These are phyloP conservation scores for Didymella pomorum DNA, from an alignment of 2,329 filamentous ascomycete genomes.

Conservation along the genomic window DNA sequence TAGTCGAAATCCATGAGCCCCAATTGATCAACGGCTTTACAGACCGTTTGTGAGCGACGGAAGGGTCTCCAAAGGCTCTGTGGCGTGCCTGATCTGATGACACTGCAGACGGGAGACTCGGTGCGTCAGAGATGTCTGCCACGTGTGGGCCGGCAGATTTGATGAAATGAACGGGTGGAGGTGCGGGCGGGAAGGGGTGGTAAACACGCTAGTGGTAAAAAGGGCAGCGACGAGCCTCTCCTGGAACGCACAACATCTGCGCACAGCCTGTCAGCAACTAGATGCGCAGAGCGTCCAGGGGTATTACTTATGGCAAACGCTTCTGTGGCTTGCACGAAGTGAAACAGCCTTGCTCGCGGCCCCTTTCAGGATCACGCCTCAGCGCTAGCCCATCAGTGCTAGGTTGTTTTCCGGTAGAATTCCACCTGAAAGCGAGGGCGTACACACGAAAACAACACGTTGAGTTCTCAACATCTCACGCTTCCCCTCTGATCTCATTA, in stretches of 20 bases:
- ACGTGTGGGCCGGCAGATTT: neutral
- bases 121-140: neutral
- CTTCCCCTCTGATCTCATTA: neutral
- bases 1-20: neutral
- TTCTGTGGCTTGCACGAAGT: neutral
- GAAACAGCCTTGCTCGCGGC: neutral
- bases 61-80: neutral
- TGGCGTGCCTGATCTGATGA: slow-evolving; percentile 2
- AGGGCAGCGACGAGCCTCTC: neutral
- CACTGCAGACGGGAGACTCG: neutral
- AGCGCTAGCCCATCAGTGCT: neutral
- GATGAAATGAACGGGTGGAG: slow-evolving; percentile 2
- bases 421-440: neutral
- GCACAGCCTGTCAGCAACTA: neutral
- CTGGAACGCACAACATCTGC: neutral
- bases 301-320: neutral
- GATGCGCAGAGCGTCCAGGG: neutral
- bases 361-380: neutral
- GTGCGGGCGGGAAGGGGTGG: neutral
- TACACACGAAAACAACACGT: neutral
- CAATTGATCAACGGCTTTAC: neutral
- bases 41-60: neutral
- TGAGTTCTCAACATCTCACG: neutral
- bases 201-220: neutral
- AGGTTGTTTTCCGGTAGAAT: neutral